Base-by-base conservation (phyloP, 1,139 yeast genomes). In the Pichia sp. region DNA sequence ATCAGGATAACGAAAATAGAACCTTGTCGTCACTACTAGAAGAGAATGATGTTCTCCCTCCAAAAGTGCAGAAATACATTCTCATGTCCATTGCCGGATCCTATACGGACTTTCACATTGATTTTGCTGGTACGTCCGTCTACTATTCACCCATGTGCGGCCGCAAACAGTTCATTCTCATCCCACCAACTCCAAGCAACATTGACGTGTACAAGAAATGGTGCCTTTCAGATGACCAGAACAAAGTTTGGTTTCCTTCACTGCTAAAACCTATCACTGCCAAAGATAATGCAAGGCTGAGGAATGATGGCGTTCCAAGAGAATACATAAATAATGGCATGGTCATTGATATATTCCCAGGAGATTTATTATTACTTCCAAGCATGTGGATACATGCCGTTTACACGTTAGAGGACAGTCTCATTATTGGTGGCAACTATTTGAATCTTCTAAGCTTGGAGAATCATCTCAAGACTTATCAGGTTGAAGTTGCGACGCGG, bases 361-460 rank as follows among this genome's bases (percentile, higher is more conserved):
- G 94, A 0, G 96, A 87, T 53, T 68, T 86, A 19, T 69, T 87
- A 57, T 66, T 86, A 13, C 80, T 87, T 13, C 96, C 96, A 2
- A 77, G 94, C 35, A 96, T 96, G 0, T 87, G 95, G 94, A 86
- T 87, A 35, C 96, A 87, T 58, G 80, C 93, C 0, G 96, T 87
- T 0, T 76, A 77, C 51, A 86, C 96, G 0, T 93, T 94, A 0
- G 62, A 64, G 15, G 95, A 87, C 52, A 75, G 94, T 0, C 61
- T 86, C 2, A 87, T 87, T 3, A 74, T 87, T 38, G 96, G 96
- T 2, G 96, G 96, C 1, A 87, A 87, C 54, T 87, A 77, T 53
- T 60, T 87, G 22, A 84, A 94, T 1, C 54, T 75, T 30, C 61
- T 74, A 41, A 79, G 81, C 49, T 59, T 85, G 48, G 60, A 63